Evolutionary conservation across 441 rosid genomes (phyloP).

Genomic region (Raphanus hybrid): DNA sequence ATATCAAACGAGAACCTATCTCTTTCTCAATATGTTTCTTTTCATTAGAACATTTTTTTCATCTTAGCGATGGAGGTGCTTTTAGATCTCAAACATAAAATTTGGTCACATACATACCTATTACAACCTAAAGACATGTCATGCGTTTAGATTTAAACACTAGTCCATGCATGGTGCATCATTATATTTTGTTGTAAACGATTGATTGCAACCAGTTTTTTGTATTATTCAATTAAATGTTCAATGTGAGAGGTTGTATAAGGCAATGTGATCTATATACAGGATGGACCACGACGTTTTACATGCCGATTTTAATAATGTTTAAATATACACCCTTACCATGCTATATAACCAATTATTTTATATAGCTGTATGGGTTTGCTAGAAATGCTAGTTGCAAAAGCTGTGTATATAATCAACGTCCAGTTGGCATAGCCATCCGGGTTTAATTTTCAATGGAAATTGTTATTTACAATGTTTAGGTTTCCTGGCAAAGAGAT

Average conservation of each 20-base stretch:
- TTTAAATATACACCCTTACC: neutral
- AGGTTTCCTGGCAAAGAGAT: too few species aligned
- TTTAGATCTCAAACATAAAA: constrained; percentile 1
- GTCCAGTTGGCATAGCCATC: too few species aligned
- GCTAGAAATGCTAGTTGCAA: neutral
- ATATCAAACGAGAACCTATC: neutral
- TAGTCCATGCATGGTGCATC: constrained; percentile 18
- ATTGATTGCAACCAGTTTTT: constrained; percentile 11
- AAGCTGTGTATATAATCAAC: neutral
- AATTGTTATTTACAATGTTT: too few species aligned
- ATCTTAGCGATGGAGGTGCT: too few species aligned
- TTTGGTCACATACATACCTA: constrained; percentile 12
- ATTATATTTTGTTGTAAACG: constrained; percentile 22
- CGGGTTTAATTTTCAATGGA: too few species aligned
- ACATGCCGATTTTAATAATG: constrained; percentile 28
- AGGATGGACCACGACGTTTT: constrained; percentile 35
- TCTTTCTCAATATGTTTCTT: neutral
- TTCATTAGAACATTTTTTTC: too few species aligned
- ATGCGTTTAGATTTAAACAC: constrained; percentile 37
- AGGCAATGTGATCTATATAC: constrained; percentile 30
- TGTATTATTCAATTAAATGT: constrained; percentile 6
- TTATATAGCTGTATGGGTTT: constrained; percentile 24
- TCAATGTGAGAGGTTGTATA: constrained; percentile 14
- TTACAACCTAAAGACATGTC: constrained; percentile 34
- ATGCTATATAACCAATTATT: neutral